Evolutionary conservation across 345 rosid species (phyloP).

Genomic region (Moricandia moricandioides): DNA sequence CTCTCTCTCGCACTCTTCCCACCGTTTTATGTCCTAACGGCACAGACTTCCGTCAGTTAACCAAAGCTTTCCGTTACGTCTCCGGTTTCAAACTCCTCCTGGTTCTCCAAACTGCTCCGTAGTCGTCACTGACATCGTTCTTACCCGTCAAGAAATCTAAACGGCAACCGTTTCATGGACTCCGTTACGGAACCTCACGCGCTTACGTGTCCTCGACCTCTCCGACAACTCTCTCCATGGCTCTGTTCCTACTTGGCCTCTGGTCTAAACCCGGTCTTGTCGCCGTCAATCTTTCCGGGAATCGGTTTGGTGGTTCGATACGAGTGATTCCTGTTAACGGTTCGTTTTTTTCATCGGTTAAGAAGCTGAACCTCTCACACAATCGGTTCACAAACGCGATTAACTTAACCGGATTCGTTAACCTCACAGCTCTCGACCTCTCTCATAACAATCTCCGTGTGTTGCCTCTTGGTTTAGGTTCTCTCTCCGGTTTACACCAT

Average conservation of each 20-base stretch:
- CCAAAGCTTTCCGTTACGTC: conserved; percentile 58
- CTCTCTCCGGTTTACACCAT: conserved; percentile 44
- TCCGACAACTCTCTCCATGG: conserved; percentile 74
- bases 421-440: conserved; percentile 54
- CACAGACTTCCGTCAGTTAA: conserved; percentile 46
- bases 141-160: conserved; percentile 62
- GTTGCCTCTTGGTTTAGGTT: conserved; percentile 53
- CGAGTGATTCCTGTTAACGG: conserved; percentile 34
- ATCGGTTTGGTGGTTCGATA: conserved; percentile 55
- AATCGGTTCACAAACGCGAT: conserved; percentile 71
- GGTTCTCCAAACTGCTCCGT: conserved; percentile 59
- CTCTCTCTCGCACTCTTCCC: conserved; percentile 47
- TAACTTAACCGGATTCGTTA: conserved; percentile 52
- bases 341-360: conserved; percentile 40
- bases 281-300: conserved; percentile 49
- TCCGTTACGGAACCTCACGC: conserved; percentile 50
- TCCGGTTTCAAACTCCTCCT: conserved; percentile 65
- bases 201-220: conserved; percentile 55
- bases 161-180: conserved; percentile 73
- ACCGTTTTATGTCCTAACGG: conserved; percentile 37
- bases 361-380: conserved; percentile 58
- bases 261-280: conserved; percentile 51
- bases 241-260: conserved; percentile 61
- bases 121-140: conserved; percentile 42
- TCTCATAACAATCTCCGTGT: conserved; percentile 53